A percentile compares a stretch with the other conserved stretches of the same genome.
Conservation (phyloP, 139 green algal species). For the Tetraselmis striata region DNA sequence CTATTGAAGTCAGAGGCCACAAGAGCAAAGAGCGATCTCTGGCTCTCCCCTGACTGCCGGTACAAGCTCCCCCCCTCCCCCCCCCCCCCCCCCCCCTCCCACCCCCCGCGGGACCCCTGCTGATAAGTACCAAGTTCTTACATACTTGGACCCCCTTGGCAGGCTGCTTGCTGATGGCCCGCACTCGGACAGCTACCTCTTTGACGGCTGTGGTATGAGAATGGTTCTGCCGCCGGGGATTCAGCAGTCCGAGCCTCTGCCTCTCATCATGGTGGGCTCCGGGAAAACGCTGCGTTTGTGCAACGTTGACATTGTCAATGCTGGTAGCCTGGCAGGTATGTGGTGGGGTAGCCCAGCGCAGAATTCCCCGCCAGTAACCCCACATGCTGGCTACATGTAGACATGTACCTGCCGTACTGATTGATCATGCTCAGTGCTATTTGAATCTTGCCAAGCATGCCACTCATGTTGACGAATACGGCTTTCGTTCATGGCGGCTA, state of each 20-base stretch:
- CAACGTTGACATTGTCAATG: conserved; percentile 73
- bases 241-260: conserved; percentile 48
- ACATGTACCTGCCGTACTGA: too few relatives aligned
- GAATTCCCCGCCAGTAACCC: too few relatives aligned
- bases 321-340: conserved; percentile 41
- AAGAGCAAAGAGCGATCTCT: conserved; percentile 52
- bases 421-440: too few relatives aligned
- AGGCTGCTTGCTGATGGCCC: conserved; percentile 72
- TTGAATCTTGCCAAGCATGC: too few relatives aligned
- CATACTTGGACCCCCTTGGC: too few relatives aligned
- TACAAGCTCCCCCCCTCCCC: too few relatives aligned
- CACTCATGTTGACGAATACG: too few relatives aligned
- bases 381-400: too few relatives aligned
- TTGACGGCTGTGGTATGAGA: conserved; percentile 51
- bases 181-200: conserved; percentile 41
- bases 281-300: conserved; percentile 61
- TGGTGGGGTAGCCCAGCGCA: conserved; percentile 12
- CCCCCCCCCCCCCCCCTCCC: too few relatives aligned
- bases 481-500: too few relatives aligned
- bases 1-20: background rate
- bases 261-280: conserved; percentile 76
- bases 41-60: conserved; percentile 71
- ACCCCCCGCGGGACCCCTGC: too few relatives aligned
- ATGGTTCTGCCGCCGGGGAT: conserved; percentile 56
- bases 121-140: too few relatives aligned